These are phyloP conservation scores for Grosmannia serpens DNA, from an alignment of 2,329 filamentous ascomycete species.

Conservation along the genomic window DNA sequence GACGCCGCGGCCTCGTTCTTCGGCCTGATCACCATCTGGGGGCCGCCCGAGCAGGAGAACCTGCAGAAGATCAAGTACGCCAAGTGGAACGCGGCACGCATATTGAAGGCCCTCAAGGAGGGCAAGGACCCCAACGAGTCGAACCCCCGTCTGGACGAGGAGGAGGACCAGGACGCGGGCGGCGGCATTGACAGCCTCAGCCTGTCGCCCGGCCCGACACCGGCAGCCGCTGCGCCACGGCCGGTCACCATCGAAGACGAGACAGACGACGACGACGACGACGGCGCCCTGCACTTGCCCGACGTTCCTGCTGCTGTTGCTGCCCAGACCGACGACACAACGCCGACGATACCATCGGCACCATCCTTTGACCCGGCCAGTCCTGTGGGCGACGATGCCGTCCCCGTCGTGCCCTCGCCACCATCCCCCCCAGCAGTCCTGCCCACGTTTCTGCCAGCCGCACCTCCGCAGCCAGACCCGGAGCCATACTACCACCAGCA, in stretches of 20 bases:
- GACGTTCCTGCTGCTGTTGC: neutral
- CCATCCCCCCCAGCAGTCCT: neutral
- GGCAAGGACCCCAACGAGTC: constrained; percentile 86
- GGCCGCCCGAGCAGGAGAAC: constrained; percentile 59
- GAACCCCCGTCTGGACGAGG: constrained; percentile 61
- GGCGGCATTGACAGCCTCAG: neutral
- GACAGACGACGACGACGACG: constrained; percentile 41
- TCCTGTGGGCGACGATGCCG: neutral
- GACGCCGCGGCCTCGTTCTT: constrained; percentile 88
- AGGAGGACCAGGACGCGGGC: constrained; percentile 43
- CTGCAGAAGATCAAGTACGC: constrained; percentile 87
- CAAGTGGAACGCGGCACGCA: constrained; percentile 89
- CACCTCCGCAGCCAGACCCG: neutral
- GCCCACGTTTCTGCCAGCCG: constrained; percentile 4
- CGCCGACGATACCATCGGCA: neutral
- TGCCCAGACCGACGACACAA: neutral
- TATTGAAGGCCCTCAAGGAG: constrained; percentile 80
- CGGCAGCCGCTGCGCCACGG: constrained; percentile 16
- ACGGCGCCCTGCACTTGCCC: constrained; percentile 13
- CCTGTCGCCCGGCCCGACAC: neutral
- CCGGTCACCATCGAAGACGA: constrained; percentile 41
- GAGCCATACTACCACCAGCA: constrained; percentile 19
- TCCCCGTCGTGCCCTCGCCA: neutral
- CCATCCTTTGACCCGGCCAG: neutral
- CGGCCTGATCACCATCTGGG: constrained; percentile 80